These are phyloP conservation scores for Trichosanthes cucumerina DNA, from an alignment of 306 rosid species.

Conservation along the genomic window DNA sequence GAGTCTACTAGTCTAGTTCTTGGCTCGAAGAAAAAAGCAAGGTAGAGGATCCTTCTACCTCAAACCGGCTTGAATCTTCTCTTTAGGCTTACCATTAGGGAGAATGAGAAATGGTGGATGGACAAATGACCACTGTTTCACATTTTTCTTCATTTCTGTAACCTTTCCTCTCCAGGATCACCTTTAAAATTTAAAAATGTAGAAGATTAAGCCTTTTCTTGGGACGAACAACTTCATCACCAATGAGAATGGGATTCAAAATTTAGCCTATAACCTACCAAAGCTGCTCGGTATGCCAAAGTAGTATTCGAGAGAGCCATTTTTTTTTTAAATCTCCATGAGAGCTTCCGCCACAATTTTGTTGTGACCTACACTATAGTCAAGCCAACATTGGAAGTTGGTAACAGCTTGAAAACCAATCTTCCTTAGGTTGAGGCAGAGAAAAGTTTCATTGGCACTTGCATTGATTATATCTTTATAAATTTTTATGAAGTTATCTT, in stretches of 20 bases:
- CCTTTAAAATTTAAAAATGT: too few relatives aligned
- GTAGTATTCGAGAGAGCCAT: neutral
- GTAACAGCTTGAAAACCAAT: neutral
- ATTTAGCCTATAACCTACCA: neutral
- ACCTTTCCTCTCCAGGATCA: too few relatives aligned
- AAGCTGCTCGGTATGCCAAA: neutral
- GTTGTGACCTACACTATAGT: neutral
- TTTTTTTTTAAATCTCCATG: neutral
- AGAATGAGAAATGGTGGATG: neutral
- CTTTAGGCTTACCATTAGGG: neutral
- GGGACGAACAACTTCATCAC: neutral
- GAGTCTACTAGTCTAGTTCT: neutral
- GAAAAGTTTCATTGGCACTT: neutral
- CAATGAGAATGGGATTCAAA: neutral
- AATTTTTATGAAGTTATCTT: neutral
- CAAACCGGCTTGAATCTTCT: neutral
- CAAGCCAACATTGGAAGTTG: neutral
- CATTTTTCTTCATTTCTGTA: neutral
- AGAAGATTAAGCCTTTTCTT: neutral
- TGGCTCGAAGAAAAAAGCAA: neutral
- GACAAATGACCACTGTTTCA: neutral
- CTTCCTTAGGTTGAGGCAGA: neutral
- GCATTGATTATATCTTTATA: neutral
- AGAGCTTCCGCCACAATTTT: neutral
- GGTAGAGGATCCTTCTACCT: neutral